Evolutionary conservation across 495 filamentous ascomycete genomes (phyloP), one percentile per base, ranked within the genome.

Genomic region (Xylaria scruposa): DNA sequence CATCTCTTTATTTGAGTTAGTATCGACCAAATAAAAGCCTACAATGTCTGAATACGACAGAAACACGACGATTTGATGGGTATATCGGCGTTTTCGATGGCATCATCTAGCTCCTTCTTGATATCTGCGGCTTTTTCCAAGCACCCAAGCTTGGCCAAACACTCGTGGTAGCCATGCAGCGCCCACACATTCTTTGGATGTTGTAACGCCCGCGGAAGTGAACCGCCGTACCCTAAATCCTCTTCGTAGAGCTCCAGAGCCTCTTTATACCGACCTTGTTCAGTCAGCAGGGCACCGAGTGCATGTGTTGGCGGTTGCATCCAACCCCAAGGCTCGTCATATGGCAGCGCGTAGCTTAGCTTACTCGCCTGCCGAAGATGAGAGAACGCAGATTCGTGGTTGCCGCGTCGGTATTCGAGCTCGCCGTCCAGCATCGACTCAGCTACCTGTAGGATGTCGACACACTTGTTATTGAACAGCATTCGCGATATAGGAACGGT

Each of bases 251-350:
- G 84, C 0, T 77, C 78, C 13, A 83, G 70, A 0, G 90, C 90
- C 65, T 91, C 83, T 36, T 86, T 79, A 9, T 88, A 81, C 1
- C 81, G 82, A 3, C 84, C 86, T 68, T 92, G 90, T 68, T 93
- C 91, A 0, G 90, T 76, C 24, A 90, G 78, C 1, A 93, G 80
- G 5, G 90, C 90, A 0, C 87, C 90, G 53, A 89, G 87, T 4
- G 90, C 90, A 78, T 93, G 91, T 5, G 90, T 80, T 1, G 89
- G 85, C 0, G 91, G 89, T 72, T 90, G 87, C 89, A 91, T 91
- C 89, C 89, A 91, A 3, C 88, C 88, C 90, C 90, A 92, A 0
- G 91, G 91, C 78, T 93, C 91, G 70, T 90, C 87, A 68, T 90
- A 93, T 0, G 85, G 86, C 9, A 93, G 81, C 1, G 76, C 70